These are phyloP conservation scores for Luzula sylvatica DNA, from an alignment of 176 grass and related monocot species.

Conservation along the genomic window DNA sequence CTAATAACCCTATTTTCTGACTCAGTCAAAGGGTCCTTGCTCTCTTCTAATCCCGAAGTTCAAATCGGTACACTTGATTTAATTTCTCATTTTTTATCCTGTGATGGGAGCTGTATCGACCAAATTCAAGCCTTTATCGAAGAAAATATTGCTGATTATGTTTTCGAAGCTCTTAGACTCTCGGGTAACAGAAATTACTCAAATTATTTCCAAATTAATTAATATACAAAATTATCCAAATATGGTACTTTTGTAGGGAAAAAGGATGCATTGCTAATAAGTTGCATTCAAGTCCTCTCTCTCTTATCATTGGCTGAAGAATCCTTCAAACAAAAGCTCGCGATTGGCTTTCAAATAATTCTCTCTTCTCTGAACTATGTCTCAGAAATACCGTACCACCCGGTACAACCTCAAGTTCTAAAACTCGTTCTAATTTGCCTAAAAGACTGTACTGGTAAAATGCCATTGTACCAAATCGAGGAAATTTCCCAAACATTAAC, in stretches of 20 bases:
- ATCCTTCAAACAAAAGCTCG: constrained; percentile 65
- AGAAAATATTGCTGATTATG: constrained; percentile 79
- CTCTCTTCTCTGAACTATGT: constrained; percentile 79
- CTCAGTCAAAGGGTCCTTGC: constrained; percentile 80
- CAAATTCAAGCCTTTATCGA: constrained; percentile 66
- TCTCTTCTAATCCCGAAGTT: constrained; percentile 73
- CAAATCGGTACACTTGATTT: constrained; percentile 73
- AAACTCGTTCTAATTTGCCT: constrained; percentile 61
- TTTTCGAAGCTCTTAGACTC: constrained; percentile 79
- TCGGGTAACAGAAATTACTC: constrained; percentile 39
- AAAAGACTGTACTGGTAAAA: constrained; percentile 48
- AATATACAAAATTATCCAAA: not conserved
- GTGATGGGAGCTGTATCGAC: constrained; percentile 31
- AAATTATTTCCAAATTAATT: constrained; percentile 5
- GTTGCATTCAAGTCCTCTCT: constrained; percentile 62
- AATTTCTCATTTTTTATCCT: constrained; percentile 75
- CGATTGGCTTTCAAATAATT: constrained; percentile 62
- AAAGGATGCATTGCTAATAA: constrained; percentile 58
- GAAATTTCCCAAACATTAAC: constrained; percentile 53
- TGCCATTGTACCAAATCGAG: constrained; percentile 62
- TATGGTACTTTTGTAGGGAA: constrained; percentile 52
- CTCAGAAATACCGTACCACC: constrained; percentile 79
- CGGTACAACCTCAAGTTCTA: constrained; percentile 63
- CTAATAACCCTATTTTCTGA: constrained; percentile 69
- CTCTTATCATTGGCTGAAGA: constrained; percentile 55